phyloP scores from a whole-genome alignment of 2,329 filamentous ascomycete species.

The Gremmenia infestans region DNA sequence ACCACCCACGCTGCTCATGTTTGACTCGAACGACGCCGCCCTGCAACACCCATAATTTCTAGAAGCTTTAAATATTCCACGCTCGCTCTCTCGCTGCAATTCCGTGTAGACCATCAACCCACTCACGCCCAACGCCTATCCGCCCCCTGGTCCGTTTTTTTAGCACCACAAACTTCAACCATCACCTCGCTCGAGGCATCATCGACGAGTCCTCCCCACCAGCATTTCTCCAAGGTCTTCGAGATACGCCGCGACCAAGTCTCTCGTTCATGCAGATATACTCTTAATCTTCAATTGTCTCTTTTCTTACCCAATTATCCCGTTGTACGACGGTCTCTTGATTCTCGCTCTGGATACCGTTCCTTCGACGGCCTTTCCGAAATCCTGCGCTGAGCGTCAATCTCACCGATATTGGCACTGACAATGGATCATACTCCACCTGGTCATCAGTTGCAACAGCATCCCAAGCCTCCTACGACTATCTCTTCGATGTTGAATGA shows the following conservation, averaged over 20 bases:
- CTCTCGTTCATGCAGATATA: neutral
- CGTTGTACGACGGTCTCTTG: neutral
- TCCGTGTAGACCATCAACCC: neutral
- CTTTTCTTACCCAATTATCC: neutral
- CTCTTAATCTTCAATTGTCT: neutral
- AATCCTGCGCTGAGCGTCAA: constrained; percentile 1
- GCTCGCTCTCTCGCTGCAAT: neutral
- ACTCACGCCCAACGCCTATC: neutral
- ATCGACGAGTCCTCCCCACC: neutral
- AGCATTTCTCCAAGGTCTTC: neutral
- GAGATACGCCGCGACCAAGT: neutral
- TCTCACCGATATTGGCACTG: neutral
- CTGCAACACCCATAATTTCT: neutral
- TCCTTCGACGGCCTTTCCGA: constrained; percentile 3
- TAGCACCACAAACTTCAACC: neutral
- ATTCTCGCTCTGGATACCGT: neutral
- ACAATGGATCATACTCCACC: constrained; percentile 6
- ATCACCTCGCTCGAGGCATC: neutral
- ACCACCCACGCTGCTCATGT: neutral
- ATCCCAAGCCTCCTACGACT: constrained; percentile 8
- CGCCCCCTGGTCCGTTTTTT: neutral
- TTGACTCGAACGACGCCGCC: neutral
- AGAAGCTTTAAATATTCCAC: neutral
- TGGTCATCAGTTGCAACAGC: constrained; percentile 9
- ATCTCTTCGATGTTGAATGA: constrained; percentile 14